These are phyloP conservation scores for Vaucheria bursata DNA, from an alignment of 352 stramenopile species.

Conservation along the genomic window DNA sequence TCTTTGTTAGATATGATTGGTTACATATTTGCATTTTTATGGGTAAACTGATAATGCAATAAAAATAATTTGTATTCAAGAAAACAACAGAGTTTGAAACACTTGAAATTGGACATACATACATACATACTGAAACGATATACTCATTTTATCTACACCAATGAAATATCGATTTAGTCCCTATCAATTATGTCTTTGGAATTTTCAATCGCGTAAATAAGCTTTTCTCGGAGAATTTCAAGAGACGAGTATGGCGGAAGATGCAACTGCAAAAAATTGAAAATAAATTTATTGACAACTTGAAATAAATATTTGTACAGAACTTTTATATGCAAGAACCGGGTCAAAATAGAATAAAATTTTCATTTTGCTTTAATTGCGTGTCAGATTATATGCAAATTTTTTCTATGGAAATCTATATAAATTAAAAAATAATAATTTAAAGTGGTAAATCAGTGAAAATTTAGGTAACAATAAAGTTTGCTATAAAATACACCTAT, in stretches of 20 bases:
- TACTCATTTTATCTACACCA: too few species aligned
- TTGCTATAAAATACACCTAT: background rate
- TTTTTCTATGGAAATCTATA: background rate
- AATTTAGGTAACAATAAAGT: background rate
- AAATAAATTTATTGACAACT: background rate
- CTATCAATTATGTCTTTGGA: slow-evolving; percentile 27
- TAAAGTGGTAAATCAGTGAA: background rate
- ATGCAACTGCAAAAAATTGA: slow-evolving; percentile 10
- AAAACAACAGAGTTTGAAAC: too few species aligned
- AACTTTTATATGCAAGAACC: background rate
- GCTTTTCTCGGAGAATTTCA: slow-evolving; percentile 21
- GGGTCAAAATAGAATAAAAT: background rate
- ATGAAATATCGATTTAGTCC: too few species aligned
- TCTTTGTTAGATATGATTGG: too few species aligned
- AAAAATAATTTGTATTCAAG: too few species aligned
- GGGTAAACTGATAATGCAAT: too few species aligned
- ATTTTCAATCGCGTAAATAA: slow-evolving; percentile 34
- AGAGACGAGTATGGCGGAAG: slow-evolving; percentile 23
- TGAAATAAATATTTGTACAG: background rate
- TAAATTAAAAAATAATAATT: background rate
- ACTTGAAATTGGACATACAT: too few species aligned
- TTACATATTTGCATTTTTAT: too few species aligned
- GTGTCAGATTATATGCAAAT: background rate
- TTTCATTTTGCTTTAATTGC: background rate
- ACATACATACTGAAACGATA: too few species aligned